Evolutionary conservation across 257 asterid species (phyloP), one percentile per base, ranked within the genome.

Genomic region (Fraxinus cuspidata): DNA sequence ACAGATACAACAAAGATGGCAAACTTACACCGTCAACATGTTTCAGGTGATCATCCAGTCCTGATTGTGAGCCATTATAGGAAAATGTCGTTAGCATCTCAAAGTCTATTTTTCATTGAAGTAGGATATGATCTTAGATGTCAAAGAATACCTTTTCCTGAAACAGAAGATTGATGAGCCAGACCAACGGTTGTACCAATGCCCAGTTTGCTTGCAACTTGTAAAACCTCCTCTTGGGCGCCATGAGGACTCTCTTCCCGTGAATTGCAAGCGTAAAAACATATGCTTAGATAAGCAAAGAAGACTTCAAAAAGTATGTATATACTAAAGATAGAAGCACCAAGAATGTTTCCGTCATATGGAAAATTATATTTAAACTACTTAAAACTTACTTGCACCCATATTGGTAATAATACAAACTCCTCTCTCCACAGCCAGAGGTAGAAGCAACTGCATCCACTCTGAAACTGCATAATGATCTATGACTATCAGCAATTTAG

Each of bases 381-480:
- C 21, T 81, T 12, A 69, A 73, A 74, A 74, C 97, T 86, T 88
- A 96, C 98, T 90, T 65, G 97, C 99, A 78, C 99, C 98, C 99
- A 96, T 93, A 83, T 93, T 96, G 76, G 99, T 92, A 79, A 96
- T 86, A 77, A 96, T 92, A 86, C 96, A 78, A 77, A 96, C 91
- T 21, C 96, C 98, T 84, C 85, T 90, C 83, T 87, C 90, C 74
- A 88, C 84, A 58, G 96, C 97, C 87, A 90, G 86, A 73, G 99
- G 98, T 86, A 96, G 87, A 83, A 96, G 97, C 81, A 92, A 73
- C 73, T 85, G 87, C 97, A 96, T 91, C 98, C 99, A 96, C 87
- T 96, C 97, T 23, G 96, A 88, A 90, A 96, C 99, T 96, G 88
- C 85, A 84, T 64, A 74, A 53, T 38, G 10, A 78, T 67, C 21